These are phyloP conservation scores for Candida dubliniensis DNA, from an alignment of 1,139 yeast species.

Conservation along the genomic window DNA sequence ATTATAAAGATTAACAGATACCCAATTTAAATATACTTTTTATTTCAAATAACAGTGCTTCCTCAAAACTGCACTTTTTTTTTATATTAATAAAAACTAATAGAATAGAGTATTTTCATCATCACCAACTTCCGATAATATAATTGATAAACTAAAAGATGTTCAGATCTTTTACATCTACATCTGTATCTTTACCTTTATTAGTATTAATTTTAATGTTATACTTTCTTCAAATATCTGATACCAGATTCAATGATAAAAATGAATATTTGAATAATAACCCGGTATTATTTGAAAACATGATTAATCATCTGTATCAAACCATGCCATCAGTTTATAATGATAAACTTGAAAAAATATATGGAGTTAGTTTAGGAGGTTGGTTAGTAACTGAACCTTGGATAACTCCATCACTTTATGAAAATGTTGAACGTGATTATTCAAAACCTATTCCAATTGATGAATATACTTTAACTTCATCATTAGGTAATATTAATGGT, in stretches of 20 bases:
- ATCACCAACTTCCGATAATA: too few species aligned
- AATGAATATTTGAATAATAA: not conserved
- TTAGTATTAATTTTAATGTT: not conserved
- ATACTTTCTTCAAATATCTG: slow-evolving; percentile 1
- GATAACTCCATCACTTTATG: slow-evolving; percentile 27
- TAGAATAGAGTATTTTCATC: too few species aligned
- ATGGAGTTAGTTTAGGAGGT: slow-evolving; percentile 29
- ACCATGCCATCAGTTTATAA: slow-evolving; percentile 5
- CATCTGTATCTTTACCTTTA: too few species aligned
- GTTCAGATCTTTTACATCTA: too few species aligned
- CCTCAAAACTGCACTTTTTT: too few species aligned
- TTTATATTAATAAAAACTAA: too few species aligned
- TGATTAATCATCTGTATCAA: slow-evolving; percentile 1
- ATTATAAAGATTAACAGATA: too few species aligned
- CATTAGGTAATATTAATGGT: slow-evolving; percentile 16
- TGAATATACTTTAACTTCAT: slow-evolving; percentile 19
- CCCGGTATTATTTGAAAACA: not conserved
- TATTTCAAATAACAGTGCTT: too few species aligned
- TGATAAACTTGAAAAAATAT: slow-evolving; percentile 10
- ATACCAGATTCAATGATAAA: not conserved
- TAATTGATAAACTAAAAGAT: too few species aligned
- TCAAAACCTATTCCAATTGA: slow-evolving; percentile 21
- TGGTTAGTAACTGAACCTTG: slow-evolving; percentile 32
- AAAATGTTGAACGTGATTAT: slow-evolving; percentile 12
- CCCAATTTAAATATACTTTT: too few species aligned